These are phyloP conservation scores for Cercospora sp. DNA, from an alignment of 2,329 filamentous ascomycete genomes.

Conservation along the genomic window DNA sequence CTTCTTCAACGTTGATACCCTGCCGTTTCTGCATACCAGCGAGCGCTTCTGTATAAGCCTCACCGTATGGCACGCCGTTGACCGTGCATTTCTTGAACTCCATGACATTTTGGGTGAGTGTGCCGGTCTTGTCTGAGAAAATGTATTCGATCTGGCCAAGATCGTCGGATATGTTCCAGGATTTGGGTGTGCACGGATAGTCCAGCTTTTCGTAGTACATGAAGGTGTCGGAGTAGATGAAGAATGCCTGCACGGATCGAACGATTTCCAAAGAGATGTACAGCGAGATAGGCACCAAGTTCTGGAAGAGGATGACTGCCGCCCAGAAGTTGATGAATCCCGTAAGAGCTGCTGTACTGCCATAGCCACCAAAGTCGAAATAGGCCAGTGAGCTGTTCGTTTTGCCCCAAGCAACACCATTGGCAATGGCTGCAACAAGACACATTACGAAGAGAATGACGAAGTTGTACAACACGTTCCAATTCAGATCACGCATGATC, in stretches of 20 bases:
- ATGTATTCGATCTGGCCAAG: constrained; percentile 98
- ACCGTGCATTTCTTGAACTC: constrained; percentile 99
- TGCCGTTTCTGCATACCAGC: constrained; percentile 92
- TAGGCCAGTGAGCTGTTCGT: constrained; percentile 71
- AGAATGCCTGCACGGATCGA: constrained; percentile 86
- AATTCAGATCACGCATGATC: constrained; percentile 91
- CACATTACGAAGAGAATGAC: constrained; percentile 87
- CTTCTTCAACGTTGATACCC: constrained; percentile 82
- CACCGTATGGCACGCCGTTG: constrained; percentile 93
- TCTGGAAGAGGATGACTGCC: constrained; percentile 91
- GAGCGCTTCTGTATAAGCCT: constrained; percentile 96
- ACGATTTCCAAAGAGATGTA: constrained; percentile 98
- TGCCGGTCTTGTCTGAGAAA: constrained; percentile 93
- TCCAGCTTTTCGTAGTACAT: constrained; percentile 98
- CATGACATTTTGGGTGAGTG: constrained; percentile 90
- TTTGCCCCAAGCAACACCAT: constrained; percentile 79
- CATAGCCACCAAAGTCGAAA: constrained; percentile 79
- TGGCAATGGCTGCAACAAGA: constrained; percentile 77
- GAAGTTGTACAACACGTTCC: constrained; percentile 97
- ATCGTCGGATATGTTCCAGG: constrained; percentile 99
- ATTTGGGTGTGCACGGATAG: constrained; percentile 93
- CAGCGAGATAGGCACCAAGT: constrained; percentile 95
- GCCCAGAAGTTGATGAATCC: constrained; percentile 98
- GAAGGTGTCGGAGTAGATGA: constrained; percentile 92
- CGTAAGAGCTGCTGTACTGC: constrained; percentile 69